phyloP scores from a whole-genome alignment of 306 rosid genomes.

The Styphnolobium japonicum region DNA sequence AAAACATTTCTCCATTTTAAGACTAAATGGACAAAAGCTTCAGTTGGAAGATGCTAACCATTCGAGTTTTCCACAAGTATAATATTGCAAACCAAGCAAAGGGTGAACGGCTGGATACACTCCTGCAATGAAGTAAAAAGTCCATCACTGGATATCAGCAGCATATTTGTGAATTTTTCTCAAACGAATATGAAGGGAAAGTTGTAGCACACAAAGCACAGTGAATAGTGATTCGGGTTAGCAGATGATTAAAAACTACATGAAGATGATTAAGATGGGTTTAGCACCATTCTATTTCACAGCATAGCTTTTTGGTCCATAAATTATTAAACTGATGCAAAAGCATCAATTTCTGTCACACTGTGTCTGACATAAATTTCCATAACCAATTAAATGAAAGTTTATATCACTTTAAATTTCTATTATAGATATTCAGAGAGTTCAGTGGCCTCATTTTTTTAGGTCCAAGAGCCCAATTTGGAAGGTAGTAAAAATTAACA shows the following conservation, averaged over 20 bases:
- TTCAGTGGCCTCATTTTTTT: not conserved
- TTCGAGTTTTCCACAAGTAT: constrained; percentile 90
- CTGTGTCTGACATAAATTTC: not conserved
- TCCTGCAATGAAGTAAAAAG: constrained; percentile 46
- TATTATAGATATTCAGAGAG: not conserved
- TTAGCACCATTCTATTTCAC: not conserved
- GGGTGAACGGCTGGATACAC: constrained; percentile 81
- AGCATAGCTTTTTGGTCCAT: not conserved
- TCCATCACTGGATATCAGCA: constrained; percentile 21
- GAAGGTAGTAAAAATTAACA: not conserved
- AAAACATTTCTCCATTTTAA: not conserved
- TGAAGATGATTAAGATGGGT: not conserved
- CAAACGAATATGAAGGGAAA: not conserved
- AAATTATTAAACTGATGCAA: not conserved
- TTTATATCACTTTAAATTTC: not conserved
- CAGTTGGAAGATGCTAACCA: constrained; percentile 55
- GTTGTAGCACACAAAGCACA: not conserved
- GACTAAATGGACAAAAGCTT: constrained; percentile 10
- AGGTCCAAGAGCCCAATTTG: not conserved
- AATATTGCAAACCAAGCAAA: constrained; percentile 83
- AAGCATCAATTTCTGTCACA: not conserved
- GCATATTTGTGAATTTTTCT: constrained; percentile 12
- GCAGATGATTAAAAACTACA: not conserved
- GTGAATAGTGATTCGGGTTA: not conserved
- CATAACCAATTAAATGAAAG: not conserved